These are phyloP conservation scores for Penicillium angulare DNA, from an alignment of 495 filamentous ascomycete genomes.

Conservation along the genomic window DNA sequence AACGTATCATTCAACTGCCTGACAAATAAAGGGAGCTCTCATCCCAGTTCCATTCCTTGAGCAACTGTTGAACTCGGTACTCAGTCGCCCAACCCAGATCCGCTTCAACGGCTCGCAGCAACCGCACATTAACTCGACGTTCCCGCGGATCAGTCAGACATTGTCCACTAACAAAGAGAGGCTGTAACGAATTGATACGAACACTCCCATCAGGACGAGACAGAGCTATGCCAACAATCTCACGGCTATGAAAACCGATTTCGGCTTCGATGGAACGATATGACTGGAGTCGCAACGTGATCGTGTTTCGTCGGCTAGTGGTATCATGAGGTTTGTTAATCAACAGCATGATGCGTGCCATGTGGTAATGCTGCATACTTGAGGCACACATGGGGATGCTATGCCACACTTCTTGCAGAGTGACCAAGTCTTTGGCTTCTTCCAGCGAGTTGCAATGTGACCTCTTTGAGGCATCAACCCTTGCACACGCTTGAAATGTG, in stretches of 20 bases:
- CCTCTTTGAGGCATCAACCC: slow-evolving; percentile 29
- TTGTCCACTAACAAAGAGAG: slow-evolving; percentile 61
- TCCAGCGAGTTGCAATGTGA: slow-evolving; percentile 15
- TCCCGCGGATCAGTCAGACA: slow-evolving; percentile 52
- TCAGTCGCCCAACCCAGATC: slow-evolving; percentile 65
- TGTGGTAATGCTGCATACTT: slow-evolving; percentile 65
- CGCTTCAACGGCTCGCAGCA: slow-evolving; percentile 56
- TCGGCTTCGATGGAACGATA: slow-evolving; percentile 54
- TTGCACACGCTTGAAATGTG: slow-evolving; percentile 55
- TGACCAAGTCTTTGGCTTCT: slow-evolving; percentile 29
- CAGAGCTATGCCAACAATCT: slow-evolving; percentile 57
- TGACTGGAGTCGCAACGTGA: slow-evolving; percentile 50
- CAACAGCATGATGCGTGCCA: slow-evolving; percentile 60
- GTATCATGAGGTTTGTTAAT: slow-evolving; percentile 62
- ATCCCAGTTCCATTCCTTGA: slow-evolving; percentile 56
- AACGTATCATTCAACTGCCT: slow-evolving; percentile 4
- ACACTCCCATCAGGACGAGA: slow-evolving; percentile 53
- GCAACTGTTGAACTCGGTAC: slow-evolving; percentile 55
- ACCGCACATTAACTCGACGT: slow-evolving; percentile 47
- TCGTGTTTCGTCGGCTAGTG: slow-evolving; percentile 47
- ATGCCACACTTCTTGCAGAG: slow-evolving; percentile 61
- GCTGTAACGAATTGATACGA: slow-evolving; percentile 59
- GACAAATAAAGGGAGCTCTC: slow-evolving; percentile 18
- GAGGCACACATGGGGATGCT: slow-evolving; percentile 62
- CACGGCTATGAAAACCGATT: slow-evolving; percentile 55